Evolutionary conservation across 495 filamentous ascomycete species (phyloP).

Genomic region (Parmelia sp.): DNA sequence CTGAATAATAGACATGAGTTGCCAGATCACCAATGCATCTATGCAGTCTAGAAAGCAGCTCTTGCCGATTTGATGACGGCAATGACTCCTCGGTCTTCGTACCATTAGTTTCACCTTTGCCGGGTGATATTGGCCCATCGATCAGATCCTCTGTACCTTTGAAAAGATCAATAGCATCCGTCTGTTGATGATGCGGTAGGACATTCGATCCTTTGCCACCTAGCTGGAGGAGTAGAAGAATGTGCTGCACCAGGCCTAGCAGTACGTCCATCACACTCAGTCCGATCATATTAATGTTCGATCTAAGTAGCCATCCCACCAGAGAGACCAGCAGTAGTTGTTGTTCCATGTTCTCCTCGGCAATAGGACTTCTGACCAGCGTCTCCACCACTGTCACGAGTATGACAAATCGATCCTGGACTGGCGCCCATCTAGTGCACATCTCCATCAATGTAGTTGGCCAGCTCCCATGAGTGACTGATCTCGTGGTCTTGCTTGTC

Average conservation of each 20-base stretch:
- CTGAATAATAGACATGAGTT: constrained; percentile 88
- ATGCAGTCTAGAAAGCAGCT: constrained; percentile 61
- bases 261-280: constrained; percentile 90
- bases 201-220: constrained; percentile 37
- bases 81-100: constrained; percentile 24
- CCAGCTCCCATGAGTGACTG: constrained; percentile 54
- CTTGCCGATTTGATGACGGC: constrained; percentile 42
- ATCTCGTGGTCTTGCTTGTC: constrained; percentile 29
- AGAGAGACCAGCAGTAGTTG: constrained; percentile 68
- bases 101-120: constrained; percentile 15
- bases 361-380: constrained; percentile 55
- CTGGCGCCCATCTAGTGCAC: constrained; percentile 75
- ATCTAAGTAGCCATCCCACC: constrained; percentile 72
- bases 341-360: constrained; percentile 58
- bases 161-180: constrained; percentile 29
- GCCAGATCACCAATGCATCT: constrained; percentile 78
- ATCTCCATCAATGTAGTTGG: constrained; percentile 70
- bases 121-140: constrained; percentile 20
- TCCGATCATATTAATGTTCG: constrained; percentile 85
- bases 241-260: constrained; percentile 71
- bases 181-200: constrained; percentile 28
- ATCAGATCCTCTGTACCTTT: constrained; percentile 16
- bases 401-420: constrained; percentile 85
- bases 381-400: constrained; percentile 72
- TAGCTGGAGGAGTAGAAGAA: constrained; percentile 63